phyloP scores from a whole-genome alignment of 2,329 filamentous ascomycete genomes.

The Venturia aucupariae region DNA sequence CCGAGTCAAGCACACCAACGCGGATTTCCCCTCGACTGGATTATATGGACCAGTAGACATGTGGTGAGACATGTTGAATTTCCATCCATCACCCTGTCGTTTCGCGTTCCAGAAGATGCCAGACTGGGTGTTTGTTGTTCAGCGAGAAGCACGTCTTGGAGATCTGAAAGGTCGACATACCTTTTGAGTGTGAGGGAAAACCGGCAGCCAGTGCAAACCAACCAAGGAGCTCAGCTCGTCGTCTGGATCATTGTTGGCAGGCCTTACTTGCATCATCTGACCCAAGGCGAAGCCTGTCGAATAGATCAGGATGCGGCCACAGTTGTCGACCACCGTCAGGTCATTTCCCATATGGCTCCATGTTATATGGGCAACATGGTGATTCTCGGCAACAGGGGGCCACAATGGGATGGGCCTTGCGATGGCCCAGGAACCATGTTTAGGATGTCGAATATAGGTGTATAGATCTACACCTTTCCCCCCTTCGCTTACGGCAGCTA shows the following conservation, averaged over 20 bases:
- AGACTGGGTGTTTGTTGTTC: conserved; percentile 20
- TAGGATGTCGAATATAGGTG: conserved; percentile 59
- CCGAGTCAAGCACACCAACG: conserved; percentile 66
- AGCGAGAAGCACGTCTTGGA: conserved; percentile 18
- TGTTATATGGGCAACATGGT: conserved; percentile 66
- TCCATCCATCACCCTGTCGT: conserved; percentile 45
- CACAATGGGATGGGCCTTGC: conserved; percentile 45
- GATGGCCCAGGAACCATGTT: conserved; percentile 65
- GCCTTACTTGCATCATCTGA: conserved; percentile 52
- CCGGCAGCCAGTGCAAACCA: conserved; percentile 72
- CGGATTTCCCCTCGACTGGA: conserved; percentile 59
- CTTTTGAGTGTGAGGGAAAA: conserved; percentile 33
- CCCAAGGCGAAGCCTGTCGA: conserved; percentile 66
- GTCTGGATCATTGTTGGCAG: conserved; percentile 56
- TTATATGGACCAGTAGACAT: conserved; percentile 64
- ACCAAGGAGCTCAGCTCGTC: conserved; percentile 72
- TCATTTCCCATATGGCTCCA: conserved; percentile 75
- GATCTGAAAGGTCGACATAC: conserved; percentile 17
- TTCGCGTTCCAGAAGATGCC: conserved; percentile 32
- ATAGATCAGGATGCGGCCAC: conserved; percentile 68
- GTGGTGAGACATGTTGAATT: conserved; percentile 57
- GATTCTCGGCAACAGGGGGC: conserved; percentile 50
- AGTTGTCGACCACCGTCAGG: conserved; percentile 71
- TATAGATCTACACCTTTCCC: conserved; percentile 62
- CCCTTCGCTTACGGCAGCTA: conserved; percentile 70